Conservation (phyloP, 2,329 filamentous ascomycete genomes). For the Huntiella moniliformis region DNA sequence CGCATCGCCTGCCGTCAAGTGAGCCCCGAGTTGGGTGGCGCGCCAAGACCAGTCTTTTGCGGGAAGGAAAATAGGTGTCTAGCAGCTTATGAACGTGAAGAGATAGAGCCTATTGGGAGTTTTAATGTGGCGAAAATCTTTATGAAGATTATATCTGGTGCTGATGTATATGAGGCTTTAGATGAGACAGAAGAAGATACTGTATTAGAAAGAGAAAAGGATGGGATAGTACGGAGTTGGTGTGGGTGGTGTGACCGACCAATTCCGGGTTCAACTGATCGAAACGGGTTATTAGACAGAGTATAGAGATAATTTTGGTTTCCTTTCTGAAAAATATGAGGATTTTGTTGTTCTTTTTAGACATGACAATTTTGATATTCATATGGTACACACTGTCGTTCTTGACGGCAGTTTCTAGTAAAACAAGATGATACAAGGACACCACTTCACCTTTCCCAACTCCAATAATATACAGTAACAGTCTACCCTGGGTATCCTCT, state of each 20-base stretch:
- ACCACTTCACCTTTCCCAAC: background rate
- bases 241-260: constrained; percentile 81
- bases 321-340: background rate
- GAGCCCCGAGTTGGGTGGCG: constrained; percentile 50
- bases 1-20: constrained; percentile 67
- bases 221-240: constrained; percentile 56
- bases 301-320: too few species aligned
- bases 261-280: constrained; percentile 31
- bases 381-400: too few species aligned
- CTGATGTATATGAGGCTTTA: constrained; percentile 69
- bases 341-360: background rate
- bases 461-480: constrained; percentile 9
- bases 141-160: constrained; percentile 61
- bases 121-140: constrained; percentile 78
- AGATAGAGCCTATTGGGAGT: constrained; percentile 81
- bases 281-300: too few species aligned
- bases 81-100: constrained; percentile 57
- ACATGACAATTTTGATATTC: background rate
- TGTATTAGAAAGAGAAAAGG: constrained; percentile 52
- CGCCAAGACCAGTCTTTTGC: constrained; percentile 42
- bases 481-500: background rate
- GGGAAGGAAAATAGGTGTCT: constrained; percentile 61
- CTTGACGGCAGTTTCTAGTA: background rate
- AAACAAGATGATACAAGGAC: constrained; percentile 10
- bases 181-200: constrained; percentile 39